A percentile compares a stretch with the other conserved stretches of the same genome.
Conservation (phyloP, 148 eudicot genomes). For the Rhododendron molle region DNA sequence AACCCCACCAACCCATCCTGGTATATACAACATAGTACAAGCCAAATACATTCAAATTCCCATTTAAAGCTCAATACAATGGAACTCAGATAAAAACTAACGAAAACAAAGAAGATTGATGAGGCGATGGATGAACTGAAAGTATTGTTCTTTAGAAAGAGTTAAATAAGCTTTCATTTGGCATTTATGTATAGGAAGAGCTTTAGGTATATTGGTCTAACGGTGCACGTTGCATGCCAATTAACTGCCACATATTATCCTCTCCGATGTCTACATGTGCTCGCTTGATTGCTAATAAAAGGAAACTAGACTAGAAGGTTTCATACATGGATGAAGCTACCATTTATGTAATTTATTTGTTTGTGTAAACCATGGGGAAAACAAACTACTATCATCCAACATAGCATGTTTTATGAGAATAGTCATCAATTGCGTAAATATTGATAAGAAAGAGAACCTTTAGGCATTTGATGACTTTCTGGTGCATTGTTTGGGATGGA, state of each 20-base stretch:
- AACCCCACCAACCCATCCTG: neutral
- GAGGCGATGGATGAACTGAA: neutral
- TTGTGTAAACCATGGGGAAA: neutral
- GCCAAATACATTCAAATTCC: neutral
- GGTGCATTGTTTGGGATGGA: neutral
- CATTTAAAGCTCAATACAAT: neutral
- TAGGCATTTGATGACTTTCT: slow-evolving; percentile 1
- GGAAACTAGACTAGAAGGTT: neutral
- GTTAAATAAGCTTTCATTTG: neutral
- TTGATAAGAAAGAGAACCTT: neutral
- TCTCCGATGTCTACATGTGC: neutral
- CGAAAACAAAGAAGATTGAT: neutral
- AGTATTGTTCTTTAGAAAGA: neutral
- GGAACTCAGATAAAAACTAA: neutral
- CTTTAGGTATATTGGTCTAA: neutral
- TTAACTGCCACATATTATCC: neutral
- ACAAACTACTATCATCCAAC: neutral
- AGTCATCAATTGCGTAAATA: neutral
- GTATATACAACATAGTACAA: neutral
- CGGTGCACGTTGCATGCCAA: neutral
- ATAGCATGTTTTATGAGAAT: neutral
- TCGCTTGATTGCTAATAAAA: neutral
- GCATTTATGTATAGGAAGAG: neutral
- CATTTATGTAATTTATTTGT: neutral
- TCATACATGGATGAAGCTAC: neutral